Percentiles rank a stretch among this genome's conserved stretches.
Conservation (phyloP, 495 filamentous ascomycete genomes). For the Chaetomium cochliodes region DNA sequence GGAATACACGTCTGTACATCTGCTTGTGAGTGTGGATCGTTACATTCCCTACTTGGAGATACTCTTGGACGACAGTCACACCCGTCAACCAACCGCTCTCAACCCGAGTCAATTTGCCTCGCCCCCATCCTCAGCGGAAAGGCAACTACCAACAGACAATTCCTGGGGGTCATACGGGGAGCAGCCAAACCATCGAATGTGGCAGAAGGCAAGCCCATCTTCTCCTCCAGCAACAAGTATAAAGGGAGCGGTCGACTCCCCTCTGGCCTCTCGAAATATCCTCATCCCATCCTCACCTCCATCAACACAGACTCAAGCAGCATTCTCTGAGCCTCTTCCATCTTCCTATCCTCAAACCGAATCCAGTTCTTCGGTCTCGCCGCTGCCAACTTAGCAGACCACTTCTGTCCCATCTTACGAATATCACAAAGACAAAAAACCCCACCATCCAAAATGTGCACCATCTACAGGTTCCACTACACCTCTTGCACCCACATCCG, state of each 20-base stretch:
- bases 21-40: slow-evolving; percentile 1
- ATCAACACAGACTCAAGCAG: neutral
- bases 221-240: slow-evolving; percentile 1
- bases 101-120: slow-evolving; percentile 5
- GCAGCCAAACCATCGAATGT: neutral
- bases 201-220: too few species aligned
- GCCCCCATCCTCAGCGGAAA: slow-evolving; percentile 4
- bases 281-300: neutral
- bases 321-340: neutral
- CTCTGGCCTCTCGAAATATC: neutral
- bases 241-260: slow-evolving; percentile 7
- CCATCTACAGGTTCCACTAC: neutral
- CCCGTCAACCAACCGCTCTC: slow-evolving; percentile 14
- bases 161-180: slow-evolving; percentile 7
- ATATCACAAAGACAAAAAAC: neutral
- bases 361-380: too few species aligned
- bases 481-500: neutral
- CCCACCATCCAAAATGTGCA: slow-evolving; percentile 6
- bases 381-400: neutral
- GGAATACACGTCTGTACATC: slow-evolving; percentile 17
- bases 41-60: slow-evolving; percentile 11
- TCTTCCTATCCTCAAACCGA: neutral
- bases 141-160: slow-evolving; percentile 15
- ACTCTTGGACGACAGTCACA: slow-evolving; percentile 12
- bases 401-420: neutral